A percentile compares a stretch with the other conserved stretches of the same genome.
Evolutionary conservation across 129 eudicot genomes (phyloP).

Genomic region (Chrysanthemum lavandulifolium): DNA sequence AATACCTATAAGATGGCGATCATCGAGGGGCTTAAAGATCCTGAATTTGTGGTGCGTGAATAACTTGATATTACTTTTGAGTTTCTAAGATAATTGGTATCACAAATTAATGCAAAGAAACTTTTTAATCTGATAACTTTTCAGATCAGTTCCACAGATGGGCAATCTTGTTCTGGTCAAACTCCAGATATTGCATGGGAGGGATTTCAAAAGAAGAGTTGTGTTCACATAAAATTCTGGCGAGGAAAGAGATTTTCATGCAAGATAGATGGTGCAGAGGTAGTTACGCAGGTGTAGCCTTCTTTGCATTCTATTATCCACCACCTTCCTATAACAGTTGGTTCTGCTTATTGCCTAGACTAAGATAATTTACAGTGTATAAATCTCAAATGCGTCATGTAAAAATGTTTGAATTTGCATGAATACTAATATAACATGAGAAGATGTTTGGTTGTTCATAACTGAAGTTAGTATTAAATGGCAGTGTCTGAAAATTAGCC

Average conservation of each 20-base stretch:
- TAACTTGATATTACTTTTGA: slow-evolving; percentile 2
- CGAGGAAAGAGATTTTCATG: slow-evolving; percentile 83
- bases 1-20: slow-evolving; percentile 74
- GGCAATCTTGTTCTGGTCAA: slow-evolving; percentile 75
- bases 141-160: slow-evolving; percentile 77
- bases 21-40: slow-evolving; percentile 85
- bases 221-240: slow-evolving; percentile 51
- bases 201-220: slow-evolving; percentile 71
- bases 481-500: too few species aligned
- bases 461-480: too few species aligned
- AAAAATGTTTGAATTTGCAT: not conserved
- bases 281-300: slow-evolving; percentile 24
- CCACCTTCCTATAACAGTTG: not conserved
- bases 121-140: slow-evolving; percentile 18
- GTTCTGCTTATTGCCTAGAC: not conserved
- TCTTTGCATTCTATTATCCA: not conserved
- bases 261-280: slow-evolving; percentile 96
- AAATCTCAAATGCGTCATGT: not conserved
- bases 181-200: slow-evolving; percentile 98
- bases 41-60: slow-evolving; percentile 68
- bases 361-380: not conserved
- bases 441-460: not conserved
- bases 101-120: not conserved
- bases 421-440: not conserved
- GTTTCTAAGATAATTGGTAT: slow-evolving; percentile 2